Conservation (phyloP, 164 flowering plant genomes). For the Umbellularia californica region DNA sequence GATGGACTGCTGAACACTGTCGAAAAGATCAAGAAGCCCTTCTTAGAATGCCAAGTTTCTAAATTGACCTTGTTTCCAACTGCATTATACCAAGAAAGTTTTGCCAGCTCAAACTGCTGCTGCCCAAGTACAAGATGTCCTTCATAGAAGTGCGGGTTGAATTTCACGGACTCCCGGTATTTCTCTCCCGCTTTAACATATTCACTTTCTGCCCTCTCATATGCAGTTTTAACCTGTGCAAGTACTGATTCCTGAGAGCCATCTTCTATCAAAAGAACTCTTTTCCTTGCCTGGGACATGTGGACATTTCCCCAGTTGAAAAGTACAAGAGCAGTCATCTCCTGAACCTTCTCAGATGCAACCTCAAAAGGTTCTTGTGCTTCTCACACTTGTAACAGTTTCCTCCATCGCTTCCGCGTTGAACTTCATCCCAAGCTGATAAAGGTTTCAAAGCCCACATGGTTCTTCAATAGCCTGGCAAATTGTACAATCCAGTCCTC, state of each 20-base stretch:
- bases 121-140: constrained; percentile 71
- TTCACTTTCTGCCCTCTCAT: constrained; percentile 67
- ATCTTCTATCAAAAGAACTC: constrained; percentile 40
- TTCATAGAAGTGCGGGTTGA: constrained; percentile 80
- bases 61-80: constrained; percentile 53
- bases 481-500: constrained; percentile 84
- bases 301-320: constrained; percentile 92
- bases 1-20: constrained; percentile 76
- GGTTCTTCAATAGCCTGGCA: constrained; percentile 67
- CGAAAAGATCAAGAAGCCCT: constrained; percentile 55
- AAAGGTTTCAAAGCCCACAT: constrained; percentile 74
- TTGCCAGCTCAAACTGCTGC: constrained; percentile 89
- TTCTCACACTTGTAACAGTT: constrained; percentile 61
- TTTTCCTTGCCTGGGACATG: constrained; percentile 77
- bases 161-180: constrained; percentile 65
- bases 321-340: constrained; percentile 77
- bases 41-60: constrained; percentile 47
- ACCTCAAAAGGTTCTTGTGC: constrained; percentile 59
- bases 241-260: constrained; percentile 42
- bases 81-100: constrained; percentile 83
- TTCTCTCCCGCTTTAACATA: constrained; percentile 52
- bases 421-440: constrained; percentile 70
- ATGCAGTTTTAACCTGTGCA: constrained; percentile 43
- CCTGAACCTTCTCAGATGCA: constrained; percentile 76
- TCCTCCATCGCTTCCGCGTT: constrained; percentile 88